These are phyloP conservation scores for Monosporascus sp. DNA, from an alignment of 2,329 filamentous ascomycete genomes.

Conservation along the genomic window DNA sequence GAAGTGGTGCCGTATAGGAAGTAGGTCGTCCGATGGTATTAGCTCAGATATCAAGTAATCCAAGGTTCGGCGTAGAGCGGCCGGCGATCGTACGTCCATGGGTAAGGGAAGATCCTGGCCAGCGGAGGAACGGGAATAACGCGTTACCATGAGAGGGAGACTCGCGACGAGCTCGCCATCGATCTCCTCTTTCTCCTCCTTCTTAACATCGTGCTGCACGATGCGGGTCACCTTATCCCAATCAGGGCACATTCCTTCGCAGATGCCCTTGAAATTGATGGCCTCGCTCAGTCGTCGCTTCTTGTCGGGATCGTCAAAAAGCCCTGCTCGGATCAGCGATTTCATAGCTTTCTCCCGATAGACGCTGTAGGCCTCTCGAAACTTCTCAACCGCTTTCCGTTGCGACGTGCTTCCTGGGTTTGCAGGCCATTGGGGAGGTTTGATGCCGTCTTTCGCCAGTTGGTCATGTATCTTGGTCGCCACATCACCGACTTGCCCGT, in stretches of 20 bases:
- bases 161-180: slow-evolving; percentile 40
- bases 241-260: slow-evolving; percentile 65
- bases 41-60: slow-evolving; percentile 60
- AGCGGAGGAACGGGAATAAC: slow-evolving; percentile 61
- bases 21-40: slow-evolving; percentile 48
- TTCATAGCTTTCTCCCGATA: slow-evolving; percentile 54
- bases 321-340: slow-evolving; percentile 52
- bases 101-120: slow-evolving; percentile 63
- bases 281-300: slow-evolving; percentile 58
- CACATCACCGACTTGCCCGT: slow-evolving; percentile 19
- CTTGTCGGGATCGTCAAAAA: slow-evolving; percentile 62
- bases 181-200: slow-evolving; percentile 46
- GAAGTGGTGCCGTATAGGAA: slow-evolving; percentile 55
- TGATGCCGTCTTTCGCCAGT: slow-evolving; percentile 49
- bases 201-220: slow-evolving; percentile 53
- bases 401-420: slow-evolving; percentile 49
- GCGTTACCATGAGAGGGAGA: slow-evolving; percentile 58
- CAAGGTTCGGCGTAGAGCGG: slow-evolving; percentile 52
- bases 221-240: slow-evolving; percentile 61
- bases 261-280: slow-evolving; percentile 62
- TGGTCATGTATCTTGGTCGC: slow-evolving; percentile 48
- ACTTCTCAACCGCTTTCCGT: slow-evolving; percentile 46
- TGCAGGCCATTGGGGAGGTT: slow-evolving; percentile 49
- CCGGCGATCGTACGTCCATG: slow-evolving; percentile 60
- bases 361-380: slow-evolving; percentile 50